Percentiles rank a stretch among this genome's conserved stretches.
Conservation (phyloP, 805 yeast genomes). For the Zygosaccharomyces bailii region DNA sequence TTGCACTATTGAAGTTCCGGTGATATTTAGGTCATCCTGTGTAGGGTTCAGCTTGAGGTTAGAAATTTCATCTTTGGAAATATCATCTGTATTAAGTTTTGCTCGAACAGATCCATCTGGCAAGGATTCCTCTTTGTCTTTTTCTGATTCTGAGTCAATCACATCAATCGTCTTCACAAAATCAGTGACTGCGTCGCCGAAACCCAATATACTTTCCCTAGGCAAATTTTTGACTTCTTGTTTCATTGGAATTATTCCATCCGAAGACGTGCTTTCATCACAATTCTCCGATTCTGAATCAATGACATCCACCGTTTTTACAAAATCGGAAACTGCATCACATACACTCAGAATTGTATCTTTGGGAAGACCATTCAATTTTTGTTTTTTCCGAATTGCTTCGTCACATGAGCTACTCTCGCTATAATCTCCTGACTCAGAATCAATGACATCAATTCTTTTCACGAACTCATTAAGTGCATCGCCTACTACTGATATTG, state of each 20-base stretch:
- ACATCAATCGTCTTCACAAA: slow-evolving; percentile 11
- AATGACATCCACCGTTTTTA: slow-evolving; percentile 13
- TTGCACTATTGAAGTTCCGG: no score
- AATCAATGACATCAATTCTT: slow-evolving; percentile 15
- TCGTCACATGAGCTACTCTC: not conserved
- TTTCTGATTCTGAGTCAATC: slow-evolving; percentile 9
- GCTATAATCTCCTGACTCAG: slow-evolving; percentile 5
- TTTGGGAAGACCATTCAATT: no score
- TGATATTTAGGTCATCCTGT: no score
- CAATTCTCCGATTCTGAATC: slow-evolving; percentile 8
- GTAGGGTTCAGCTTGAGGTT: no score
- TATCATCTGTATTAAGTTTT: no score
- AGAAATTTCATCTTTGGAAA: no score
- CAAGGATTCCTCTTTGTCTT: not conserved
- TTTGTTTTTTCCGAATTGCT: not conserved
- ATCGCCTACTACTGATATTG: not conserved
- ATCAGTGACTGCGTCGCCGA: not conserved
- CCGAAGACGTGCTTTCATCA: not conserved
- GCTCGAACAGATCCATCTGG: not conserved
- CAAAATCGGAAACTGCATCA: not conserved
- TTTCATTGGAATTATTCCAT: not conserved
- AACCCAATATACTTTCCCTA: no score
- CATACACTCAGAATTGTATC: no score
- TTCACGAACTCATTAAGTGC: not conserved
- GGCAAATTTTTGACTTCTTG: no score